Conservation (phyloP, 2,329 filamentous ascomycete species). For the Chaetomium strumarium region DNA sequence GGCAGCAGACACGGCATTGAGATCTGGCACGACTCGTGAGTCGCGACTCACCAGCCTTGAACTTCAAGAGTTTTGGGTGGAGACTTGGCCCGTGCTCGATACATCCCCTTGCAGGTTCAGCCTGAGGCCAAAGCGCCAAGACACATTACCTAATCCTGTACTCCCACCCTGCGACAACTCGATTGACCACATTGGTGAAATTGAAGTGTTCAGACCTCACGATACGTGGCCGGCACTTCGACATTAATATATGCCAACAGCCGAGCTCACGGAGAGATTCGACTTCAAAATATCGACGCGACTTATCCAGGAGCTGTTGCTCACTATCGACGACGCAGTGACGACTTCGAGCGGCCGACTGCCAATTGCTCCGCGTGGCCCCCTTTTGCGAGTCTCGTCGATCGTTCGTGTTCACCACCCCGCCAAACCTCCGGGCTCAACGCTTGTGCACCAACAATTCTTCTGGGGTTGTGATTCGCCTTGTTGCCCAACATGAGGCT, state of each 20-base stretch:
- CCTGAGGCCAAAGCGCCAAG: slow-evolving; percentile 8
- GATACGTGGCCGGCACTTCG: slow-evolving; percentile 25
- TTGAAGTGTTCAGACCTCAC: slow-evolving; percentile 21
- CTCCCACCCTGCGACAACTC: slow-evolving; percentile 17
- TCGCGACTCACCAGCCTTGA: no score
- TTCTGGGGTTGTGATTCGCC: slow-evolving; percentile 2
- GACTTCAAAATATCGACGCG: background rate
- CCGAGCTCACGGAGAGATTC: background rate
- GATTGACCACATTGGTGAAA: slow-evolving; percentile 28
- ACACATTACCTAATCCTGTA: slow-evolving; percentile 20
- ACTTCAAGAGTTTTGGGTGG: background rate
- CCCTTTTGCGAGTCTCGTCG: slow-evolving; percentile 12
- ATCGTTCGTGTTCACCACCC: slow-evolving; percentile 10
- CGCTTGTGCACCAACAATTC: slow-evolving; percentile 8
- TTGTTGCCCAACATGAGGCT: slow-evolving; percentile 26
- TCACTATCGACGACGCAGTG: background rate
- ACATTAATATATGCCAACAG: slow-evolving; percentile 11
- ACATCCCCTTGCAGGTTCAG: background rate
- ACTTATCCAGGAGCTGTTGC: background rate
- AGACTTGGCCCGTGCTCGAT: background rate
- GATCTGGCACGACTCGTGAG: no score
- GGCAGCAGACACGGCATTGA: background rate
- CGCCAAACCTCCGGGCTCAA: slow-evolving; percentile 22
- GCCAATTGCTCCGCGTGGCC: slow-evolving; percentile 11
- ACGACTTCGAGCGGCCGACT: background rate